phyloP scores from a whole-genome alignment of 176 grass and related monocot genomes.

The Rhynchospora pubera region DNA sequence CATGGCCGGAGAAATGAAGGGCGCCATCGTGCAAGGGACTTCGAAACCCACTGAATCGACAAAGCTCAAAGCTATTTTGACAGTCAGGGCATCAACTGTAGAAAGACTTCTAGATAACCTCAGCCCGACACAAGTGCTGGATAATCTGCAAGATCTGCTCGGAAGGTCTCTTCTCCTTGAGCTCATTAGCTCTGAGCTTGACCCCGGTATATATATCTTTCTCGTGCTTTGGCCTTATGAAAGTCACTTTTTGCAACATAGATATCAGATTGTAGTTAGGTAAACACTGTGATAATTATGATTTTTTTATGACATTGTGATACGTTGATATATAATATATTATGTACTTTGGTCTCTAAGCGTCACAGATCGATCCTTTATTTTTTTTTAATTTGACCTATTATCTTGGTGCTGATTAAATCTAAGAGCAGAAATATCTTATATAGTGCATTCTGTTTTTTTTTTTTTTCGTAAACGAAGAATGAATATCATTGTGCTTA shows the following conservation, averaged over 20 bases:
- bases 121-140: slow-evolving; percentile 33
- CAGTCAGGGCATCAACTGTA: slow-evolving; percentile 26
- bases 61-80: slow-evolving; percentile 34
- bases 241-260: not conserved
- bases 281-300: not conserved
- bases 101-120: slow-evolving; percentile 25
- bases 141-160: slow-evolving; percentile 33
- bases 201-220: slow-evolving; percentile 43
- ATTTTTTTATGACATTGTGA: not conserved
- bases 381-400: too few species aligned
- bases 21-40: not conserved
- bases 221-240: not conserved
- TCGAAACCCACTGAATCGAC: not conserved
- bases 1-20: not conserved
- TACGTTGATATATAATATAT: not conserved
- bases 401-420: too few species aligned
- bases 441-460: too few species aligned
- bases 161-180: slow-evolving; percentile 52
- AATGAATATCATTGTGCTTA: too few species aligned
- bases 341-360: too few species aligned
- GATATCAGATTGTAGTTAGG: not conserved
- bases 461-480: too few species aligned
- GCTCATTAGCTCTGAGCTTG: slow-evolving; percentile 58
- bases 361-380: too few species aligned
- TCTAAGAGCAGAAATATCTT: too few species aligned